Evolutionary conservation across 1,284 basidiomycete genomes (phyloP).

Genomic region (Ceratobasidium sp.): DNA sequence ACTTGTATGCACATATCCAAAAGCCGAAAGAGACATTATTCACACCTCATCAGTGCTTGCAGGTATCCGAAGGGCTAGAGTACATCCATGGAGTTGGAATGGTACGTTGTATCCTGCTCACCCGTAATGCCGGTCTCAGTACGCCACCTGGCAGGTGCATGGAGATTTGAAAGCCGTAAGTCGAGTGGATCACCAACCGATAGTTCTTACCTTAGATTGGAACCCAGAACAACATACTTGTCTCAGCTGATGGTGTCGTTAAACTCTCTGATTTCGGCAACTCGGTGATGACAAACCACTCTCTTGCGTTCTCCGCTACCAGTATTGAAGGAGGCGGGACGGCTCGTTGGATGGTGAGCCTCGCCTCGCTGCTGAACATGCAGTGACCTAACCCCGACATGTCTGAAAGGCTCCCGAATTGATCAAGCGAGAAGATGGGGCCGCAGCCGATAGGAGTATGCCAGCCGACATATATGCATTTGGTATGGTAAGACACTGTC

Average conservation of each 20-base stretch:
- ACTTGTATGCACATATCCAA: neutral
- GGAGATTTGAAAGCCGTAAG: slow-evolving; percentile 15
- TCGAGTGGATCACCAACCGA: neutral
- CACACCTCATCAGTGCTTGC: neutral
- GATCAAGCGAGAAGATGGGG: neutral
- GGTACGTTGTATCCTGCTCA: neutral
- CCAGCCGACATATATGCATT: slow-evolving; percentile 25
- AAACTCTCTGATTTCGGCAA: slow-evolving; percentile 32
- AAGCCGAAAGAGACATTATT: too few species aligned
- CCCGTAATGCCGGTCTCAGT: neutral
- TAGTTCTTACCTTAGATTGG: too few species aligned
- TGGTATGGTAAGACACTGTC: slow-evolving; percentile 7
- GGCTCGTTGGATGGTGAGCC: slow-evolving; percentile 34
- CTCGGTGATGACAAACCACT: neutral
- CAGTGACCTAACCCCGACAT: neutral
- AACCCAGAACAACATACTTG: neutral
- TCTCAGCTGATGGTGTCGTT: neutral
- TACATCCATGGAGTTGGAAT: slow-evolving; percentile 6
- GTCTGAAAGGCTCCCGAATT: slow-evolving; percentile 26
- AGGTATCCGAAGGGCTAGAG: slow-evolving; percentile 5
- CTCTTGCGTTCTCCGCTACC: neutral
- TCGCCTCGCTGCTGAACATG: neutral
- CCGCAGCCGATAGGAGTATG: slow-evolving; percentile 10
- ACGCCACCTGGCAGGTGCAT: neutral
- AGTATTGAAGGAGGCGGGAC: slow-evolving; percentile 5